Percentiles rank a stretch among this genome's conserved stretches.
phyloP scores from a whole-genome alignment of 805 yeast species.

The Brettanomyces bruxellensis region DNA sequence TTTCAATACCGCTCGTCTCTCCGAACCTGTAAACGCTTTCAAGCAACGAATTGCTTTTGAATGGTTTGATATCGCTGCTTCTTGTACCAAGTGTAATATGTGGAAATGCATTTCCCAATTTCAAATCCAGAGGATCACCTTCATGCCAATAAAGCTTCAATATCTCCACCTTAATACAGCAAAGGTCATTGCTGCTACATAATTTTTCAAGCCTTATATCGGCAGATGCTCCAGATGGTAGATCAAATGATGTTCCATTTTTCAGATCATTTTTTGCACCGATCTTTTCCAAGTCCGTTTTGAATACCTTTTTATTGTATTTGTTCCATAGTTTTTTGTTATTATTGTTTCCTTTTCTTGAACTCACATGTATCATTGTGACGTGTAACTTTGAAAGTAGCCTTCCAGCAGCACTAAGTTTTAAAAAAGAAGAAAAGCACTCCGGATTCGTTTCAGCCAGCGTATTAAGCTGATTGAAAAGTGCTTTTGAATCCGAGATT shows the following conservation, averaged over 20 bases:
- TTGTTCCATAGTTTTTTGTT: constrained; percentile 11
- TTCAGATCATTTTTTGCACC: constrained; percentile 1
- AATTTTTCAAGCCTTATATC: constrained; percentile 34
- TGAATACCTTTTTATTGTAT: constrained; percentile 8
- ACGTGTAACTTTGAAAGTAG: constrained; percentile 56
- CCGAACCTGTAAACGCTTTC: constrained; percentile 13
- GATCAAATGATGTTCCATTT: constrained; percentile 1
- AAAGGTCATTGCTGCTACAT: constrained; percentile 41
- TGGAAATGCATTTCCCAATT: constrained; percentile 34
- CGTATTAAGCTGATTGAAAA: neutral
- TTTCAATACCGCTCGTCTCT: constrained; percentile 3
- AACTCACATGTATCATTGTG: constrained; percentile 45
- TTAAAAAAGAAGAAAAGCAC: neutral
- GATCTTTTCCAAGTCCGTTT: constrained; percentile 5
- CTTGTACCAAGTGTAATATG: constrained; percentile 73
- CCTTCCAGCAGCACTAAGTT: constrained; percentile 20
- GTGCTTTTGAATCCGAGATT: constrained; percentile 17
- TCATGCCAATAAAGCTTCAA: constrained; percentile 5
- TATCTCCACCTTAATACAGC: constrained; percentile 45
- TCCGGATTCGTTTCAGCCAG: constrained; percentile 8
- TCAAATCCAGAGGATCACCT: constrained; percentile 4
- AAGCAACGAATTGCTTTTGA: constrained; percentile 40
- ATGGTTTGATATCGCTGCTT: constrained; percentile 34
- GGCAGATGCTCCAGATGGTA: constrained; percentile 21
- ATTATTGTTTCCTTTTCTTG: constrained; percentile 9